These are phyloP conservation scores for Spathaspora sp. DNA, from an alignment of 1,139 yeast species.

Conservation along the genomic window DNA sequence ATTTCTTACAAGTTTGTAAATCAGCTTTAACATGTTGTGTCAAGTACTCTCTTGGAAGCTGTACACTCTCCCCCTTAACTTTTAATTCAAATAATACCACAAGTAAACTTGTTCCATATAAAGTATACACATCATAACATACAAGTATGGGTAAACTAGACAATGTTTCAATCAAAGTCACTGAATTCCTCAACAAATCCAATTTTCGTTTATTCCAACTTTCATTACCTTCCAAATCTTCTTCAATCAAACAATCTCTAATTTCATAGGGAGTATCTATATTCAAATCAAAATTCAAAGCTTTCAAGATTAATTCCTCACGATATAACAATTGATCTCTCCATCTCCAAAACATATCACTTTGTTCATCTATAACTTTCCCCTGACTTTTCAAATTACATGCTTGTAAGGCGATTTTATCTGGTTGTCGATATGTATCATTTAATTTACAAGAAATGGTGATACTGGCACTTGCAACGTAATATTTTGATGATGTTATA, in stretches of 20 bases:
- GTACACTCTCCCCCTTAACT: conserved; percentile 16
- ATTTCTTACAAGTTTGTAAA: conserved; percentile 24
- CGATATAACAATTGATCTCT: conserved; percentile 45
- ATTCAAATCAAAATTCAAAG: conserved; percentile 42
- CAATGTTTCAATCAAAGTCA: conserved; percentile 38
- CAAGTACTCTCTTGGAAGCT: conserved; percentile 26
- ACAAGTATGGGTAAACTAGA: conserved; percentile 42
- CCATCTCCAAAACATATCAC: conserved; percentile 47
- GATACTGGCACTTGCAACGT: conserved; percentile 46
- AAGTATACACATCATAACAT: conserved; percentile 32
- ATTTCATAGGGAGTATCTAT: conserved; percentile 40
- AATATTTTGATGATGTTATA: conserved; percentile 46
- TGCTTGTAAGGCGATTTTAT: conserved; percentile 41
- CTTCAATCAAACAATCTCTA: conserved; percentile 22
- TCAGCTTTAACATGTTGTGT: conserved; percentile 14
- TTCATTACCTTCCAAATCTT: conserved; percentile 2
- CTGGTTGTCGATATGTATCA: conserved; percentile 46
- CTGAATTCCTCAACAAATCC: conserved; percentile 35
- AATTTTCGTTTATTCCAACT: conserved; percentile 18
- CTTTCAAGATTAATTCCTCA: conserved; percentile 42
- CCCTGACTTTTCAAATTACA: conserved; percentile 35
- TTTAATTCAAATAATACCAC: conserved; percentile 32
- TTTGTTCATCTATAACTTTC: conserved; percentile 38
- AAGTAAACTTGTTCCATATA: conserved; percentile 36
- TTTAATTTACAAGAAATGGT: conserved; percentile 45